phyloP scores from a whole-genome alignment of 345 rosid genomes.

The Pistacia vera region DNA sequence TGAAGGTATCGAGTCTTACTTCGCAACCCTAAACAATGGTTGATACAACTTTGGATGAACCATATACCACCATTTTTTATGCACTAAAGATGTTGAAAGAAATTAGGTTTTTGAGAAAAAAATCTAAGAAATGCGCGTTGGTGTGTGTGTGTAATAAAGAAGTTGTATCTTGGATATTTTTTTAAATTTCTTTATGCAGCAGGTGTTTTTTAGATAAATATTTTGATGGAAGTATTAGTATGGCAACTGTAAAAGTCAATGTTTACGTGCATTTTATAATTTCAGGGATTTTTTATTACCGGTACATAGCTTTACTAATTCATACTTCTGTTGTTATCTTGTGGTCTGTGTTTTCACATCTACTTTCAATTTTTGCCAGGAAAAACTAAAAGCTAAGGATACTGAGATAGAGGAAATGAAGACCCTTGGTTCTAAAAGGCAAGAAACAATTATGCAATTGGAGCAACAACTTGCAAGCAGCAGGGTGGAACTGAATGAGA shows the following conservation, averaged over 20 bases:
- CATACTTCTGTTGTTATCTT: slow-evolving; percentile 10
- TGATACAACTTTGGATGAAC: background rate
- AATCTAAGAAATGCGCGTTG: too few species aligned
- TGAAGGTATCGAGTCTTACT: too few species aligned
- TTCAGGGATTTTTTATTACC: background rate
- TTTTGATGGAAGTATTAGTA: background rate
- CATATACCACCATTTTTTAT: background rate
- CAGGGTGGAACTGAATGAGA: slow-evolving; percentile 61
- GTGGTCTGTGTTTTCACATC: background rate
- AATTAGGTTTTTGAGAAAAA: background rate
- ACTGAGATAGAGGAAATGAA: slow-evolving; percentile 58
- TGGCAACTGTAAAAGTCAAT: background rate
- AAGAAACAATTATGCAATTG: slow-evolving; percentile 55
- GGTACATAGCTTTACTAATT: background rate
- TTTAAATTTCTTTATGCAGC: background rate
- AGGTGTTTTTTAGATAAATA: background rate
- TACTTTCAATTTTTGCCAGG: slow-evolving; percentile 39
- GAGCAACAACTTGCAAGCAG: slow-evolving; percentile 73
- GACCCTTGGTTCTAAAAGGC: slow-evolving; percentile 50
- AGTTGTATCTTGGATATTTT: background rate
- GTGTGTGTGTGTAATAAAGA: too few species aligned
- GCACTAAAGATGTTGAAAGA: background rate
- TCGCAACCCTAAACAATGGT: too few species aligned
- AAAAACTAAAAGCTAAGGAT: slow-evolving; percentile 65
- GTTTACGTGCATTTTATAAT: background rate